Evolutionary conservation across 257 asterid species (phyloP), one percentile per base, ranked within the genome.

Genomic region (Osmanthus fragrans): DNA sequence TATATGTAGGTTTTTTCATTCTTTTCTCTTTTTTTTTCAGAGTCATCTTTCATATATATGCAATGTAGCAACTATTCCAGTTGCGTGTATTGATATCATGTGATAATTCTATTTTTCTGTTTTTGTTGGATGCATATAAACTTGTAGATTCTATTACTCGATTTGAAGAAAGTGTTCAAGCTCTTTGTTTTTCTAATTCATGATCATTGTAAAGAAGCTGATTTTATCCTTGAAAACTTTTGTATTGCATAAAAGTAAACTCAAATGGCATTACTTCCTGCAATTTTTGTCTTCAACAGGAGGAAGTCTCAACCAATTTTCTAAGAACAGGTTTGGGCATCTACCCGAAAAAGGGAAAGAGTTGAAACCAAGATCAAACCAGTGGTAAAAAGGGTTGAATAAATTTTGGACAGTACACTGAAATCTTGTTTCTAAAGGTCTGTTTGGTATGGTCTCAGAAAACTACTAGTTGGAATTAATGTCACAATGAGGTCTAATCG

Each of bases 1-100:
- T 83, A 78, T 77, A 66, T 76, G 76, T 71, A 66, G 76, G 65
- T 58, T 68, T 37, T 37, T 70, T 71, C 30, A 40, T 65, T 49
- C 36, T 49, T 80, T 70, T 34, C 72, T 68, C 60, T 34, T 51
- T 29, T 34, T 18, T 25, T 64, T 65, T 71, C 37, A 7, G 36
- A 49, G 65, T 79, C 73, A 56, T 58, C 47, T 82, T 73, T 73
- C 76, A 70, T 36, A 39, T 77, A 73, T 80, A 83, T 77, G 70
- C 77, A 69, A 70, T 76, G 83, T 71, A 82, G 90, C 97, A 92
- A 90, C 87, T 84, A 90, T 85, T 84, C 89, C 77, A 84, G 78
- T 90, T 89, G 89, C 94, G 77, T 84, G 82, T 83, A 82, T 71
- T 72, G 81, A 63, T 80, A 68, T 47, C 10, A 71, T 74, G 82